Evolutionary conservation across 139 green algal species (phyloP).

Genomic region (Chlorella ohadii): DNA sequence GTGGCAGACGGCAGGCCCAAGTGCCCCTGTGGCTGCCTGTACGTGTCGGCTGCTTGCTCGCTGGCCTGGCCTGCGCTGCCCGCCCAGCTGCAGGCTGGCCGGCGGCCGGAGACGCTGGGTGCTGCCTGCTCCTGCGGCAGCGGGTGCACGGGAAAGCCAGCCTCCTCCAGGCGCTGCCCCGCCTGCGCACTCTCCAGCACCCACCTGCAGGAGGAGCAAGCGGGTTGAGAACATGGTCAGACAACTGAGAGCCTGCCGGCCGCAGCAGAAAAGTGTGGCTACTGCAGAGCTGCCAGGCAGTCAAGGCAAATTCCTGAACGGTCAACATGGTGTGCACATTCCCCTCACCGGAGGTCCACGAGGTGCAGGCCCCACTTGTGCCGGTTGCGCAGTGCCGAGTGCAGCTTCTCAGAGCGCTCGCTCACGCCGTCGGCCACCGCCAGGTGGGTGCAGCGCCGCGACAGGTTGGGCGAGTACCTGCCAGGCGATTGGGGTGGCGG

Average conservation of each 20-base stretch:
- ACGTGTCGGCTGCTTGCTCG: constrained; percentile 1
- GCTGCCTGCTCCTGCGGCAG: neutral
- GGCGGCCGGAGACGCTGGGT: neutral
- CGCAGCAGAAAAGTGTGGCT: no score
- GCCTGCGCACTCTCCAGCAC: neutral
- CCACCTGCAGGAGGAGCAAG: no score
- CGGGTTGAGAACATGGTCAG: no score
- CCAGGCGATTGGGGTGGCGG: no score
- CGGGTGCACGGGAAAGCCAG: neutral
- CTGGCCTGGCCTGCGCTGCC: neutral
- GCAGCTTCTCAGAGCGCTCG: constrained; percentile 23
- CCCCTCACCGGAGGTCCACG: neutral
- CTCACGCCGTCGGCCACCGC: constrained; percentile 2
- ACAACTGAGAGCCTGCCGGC: no score
- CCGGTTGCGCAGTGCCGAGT: neutral
- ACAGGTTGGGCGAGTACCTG: constrained; percentile 35
- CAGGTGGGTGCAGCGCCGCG: constrained; percentile 33
- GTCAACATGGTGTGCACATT: no score
- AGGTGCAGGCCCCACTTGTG: constrained; percentile 23
- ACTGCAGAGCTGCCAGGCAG: no score
- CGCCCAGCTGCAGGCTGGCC: neutral
- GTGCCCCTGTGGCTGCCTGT: neutral
- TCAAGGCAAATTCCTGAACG: no score
- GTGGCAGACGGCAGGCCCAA: neutral
- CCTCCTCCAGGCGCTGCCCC: neutral